Conservation (phyloP, 1,139 yeast species). For the Candida albicans region DNA sequence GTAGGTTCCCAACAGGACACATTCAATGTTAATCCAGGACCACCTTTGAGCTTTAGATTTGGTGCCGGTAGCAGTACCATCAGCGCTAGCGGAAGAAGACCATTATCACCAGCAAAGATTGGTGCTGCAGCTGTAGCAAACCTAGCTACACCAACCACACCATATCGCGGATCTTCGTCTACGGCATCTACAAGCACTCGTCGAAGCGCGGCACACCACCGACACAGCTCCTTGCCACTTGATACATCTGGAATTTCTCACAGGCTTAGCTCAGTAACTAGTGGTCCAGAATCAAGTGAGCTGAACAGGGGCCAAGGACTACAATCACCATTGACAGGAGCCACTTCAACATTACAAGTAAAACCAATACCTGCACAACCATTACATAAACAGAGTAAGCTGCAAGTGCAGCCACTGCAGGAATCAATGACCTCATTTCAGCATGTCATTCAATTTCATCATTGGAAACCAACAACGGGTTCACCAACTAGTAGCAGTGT, state of each 20-base stretch:
- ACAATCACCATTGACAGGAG: slow-evolving; percentile 24
- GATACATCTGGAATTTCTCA: slow-evolving; percentile 17
- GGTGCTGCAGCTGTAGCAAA: slow-evolving; percentile 74
- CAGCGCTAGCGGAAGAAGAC: slow-evolving; percentile 15
- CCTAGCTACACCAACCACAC: slow-evolving; percentile 37
- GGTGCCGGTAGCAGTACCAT: slow-evolving; percentile 30
- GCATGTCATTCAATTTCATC: slow-evolving; percentile 53
- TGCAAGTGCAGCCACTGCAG: slow-evolving; percentile 42
- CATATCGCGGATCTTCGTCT: slow-evolving; percentile 22
- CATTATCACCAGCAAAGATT: slow-evolving; percentile 65
- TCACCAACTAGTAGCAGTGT: slow-evolving; percentile 21
- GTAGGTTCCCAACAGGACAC: slow-evolving; percentile 14
- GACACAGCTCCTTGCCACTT: slow-evolving; percentile 46
- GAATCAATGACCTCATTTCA: slow-evolving; percentile 54
- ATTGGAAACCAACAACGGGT: slow-evolving; percentile 45
- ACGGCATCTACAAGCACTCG: slow-evolving; percentile 17
- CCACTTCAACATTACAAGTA: slow-evolving; percentile 44
- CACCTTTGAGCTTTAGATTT: slow-evolving; percentile 43
- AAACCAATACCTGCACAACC: slow-evolving; percentile 49
- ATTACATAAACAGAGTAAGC: slow-evolving; percentile 35
- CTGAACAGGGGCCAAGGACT: slow-evolving; percentile 8
- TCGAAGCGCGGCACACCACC: slow-evolving; percentile 28
- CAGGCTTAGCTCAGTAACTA: slow-evolving; percentile 4
- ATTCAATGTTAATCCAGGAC: slow-evolving; percentile 29
- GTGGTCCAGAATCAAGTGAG: background rate